Evolutionary conservation across 2,329 filamentous ascomycete genomes (phyloP), one percentile per base, ranked within the genome.

Genomic region (Dissoconium aciculare): DNA sequence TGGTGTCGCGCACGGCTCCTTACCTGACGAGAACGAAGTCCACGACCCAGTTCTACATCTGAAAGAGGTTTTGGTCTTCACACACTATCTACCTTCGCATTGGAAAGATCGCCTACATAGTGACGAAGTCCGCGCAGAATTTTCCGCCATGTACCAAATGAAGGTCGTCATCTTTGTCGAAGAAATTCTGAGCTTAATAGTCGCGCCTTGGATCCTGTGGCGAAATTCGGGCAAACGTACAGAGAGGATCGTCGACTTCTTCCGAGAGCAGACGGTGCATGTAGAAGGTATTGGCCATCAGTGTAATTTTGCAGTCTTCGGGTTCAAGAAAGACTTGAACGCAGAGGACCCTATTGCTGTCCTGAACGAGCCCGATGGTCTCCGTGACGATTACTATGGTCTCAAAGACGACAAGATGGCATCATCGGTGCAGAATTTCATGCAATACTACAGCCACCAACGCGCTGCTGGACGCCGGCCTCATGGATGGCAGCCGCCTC

Each of bases 391-490:
- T 44, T 95, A 95, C 53, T 95, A 89, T 50, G 75, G 82, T 13
- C 83, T 84, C 6, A 94, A 94, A 50, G 85, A 98, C 48, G 82
- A 85, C 39, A 98, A 98, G 60, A 93, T 98, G 82, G 77, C 89
- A n/a, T 81, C 84, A 11, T 95, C 87, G 0, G 89, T 94, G 52
- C 85, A 89, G 47, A 84, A 85, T 2, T 98, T 98, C 53, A 63
- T 94, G 36, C 84, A 94, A 50, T 85, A 92, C 44, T 98, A 98
- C 43, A 59, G 44, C 34, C 47, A 50, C 15, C 39, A 48, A 36
- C 34, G 52, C 35, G 19, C 41, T 23, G 41, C 53, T 9, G 42
- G 32, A 5, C 38, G 54, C 9, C 39, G 44, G 17, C 25, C 28
- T 2, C 38, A 38, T 29, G 41, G 39, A 9, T 52, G 43, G 37